Base-by-base conservation (phyloP, 345 rosid genomes). In the Diplotaxis tenuifolia region DNA sequence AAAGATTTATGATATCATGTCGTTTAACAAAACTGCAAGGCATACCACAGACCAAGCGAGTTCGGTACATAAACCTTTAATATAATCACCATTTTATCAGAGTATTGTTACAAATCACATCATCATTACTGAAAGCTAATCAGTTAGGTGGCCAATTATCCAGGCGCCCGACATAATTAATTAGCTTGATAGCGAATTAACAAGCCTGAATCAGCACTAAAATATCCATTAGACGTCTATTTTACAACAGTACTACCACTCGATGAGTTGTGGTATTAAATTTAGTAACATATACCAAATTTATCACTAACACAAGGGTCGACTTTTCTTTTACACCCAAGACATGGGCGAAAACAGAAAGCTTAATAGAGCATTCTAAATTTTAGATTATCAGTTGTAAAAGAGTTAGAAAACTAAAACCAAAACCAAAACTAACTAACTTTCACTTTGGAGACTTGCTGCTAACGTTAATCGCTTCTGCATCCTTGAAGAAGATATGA, bases 401-500 rank as follows among this genome's bases (percentile, higher is more conserved):
- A 16, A 34, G n/a, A 67, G 4, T 23, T 15, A 47, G n/a, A 47
- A 29, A 40, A 4, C 7, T n/a, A 40, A 5, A 60, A 42, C 5
- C 7, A 6, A 6, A 54, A 36, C 64, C 68, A 61, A 54, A 4
- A 62, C 6, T 61, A 75, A 22, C 9, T 7, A 57, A 25, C 25
- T 47, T 47, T 47, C 21, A 47, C 54, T 5, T n/a, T 15, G 53
- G 10, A 47, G 21, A 47, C 54, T 32, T 4, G 18, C 27, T 25
- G 7, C 63, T 32, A 18, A 59, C 40, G 56, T 63, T 70, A 76
- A 15, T 58, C 50, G 55, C 65, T 83, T 68, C 18, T 50, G 61
- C 79, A 64, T 14, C 79, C 77, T 75, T 82, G 83, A n/a, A 85
- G 79, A 59, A 87, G 88, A 82, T 81, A 88, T 0, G 93, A 81